Percentiles rank a stretch among this genome's conserved stretches.
Evolutionary conservation across 768 basidiomycete genomes (phyloP).

Genomic region (Lactarius trivialis): DNA sequence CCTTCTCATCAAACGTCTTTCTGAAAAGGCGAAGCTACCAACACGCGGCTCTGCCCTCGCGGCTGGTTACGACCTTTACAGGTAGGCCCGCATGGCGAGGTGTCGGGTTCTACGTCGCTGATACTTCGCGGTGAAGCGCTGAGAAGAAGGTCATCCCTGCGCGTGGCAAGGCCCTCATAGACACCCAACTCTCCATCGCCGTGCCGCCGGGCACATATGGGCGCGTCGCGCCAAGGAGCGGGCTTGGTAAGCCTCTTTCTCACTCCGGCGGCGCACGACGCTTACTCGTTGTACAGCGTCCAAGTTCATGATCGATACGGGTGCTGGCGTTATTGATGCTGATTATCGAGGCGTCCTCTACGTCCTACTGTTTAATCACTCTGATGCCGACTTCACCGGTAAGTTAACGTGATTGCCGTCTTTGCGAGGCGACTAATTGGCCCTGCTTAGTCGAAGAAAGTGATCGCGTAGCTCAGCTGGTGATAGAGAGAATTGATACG

Average conservation of each 20-base stretch:
- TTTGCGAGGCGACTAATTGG: not conserved
- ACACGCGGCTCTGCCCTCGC: slow-evolving; percentile 81
- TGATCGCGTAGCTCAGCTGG: slow-evolving; percentile 93
- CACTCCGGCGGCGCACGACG: not conserved
- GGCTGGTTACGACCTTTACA: slow-evolving; percentile 94
- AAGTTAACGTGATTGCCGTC: slow-evolving; percentile 5
- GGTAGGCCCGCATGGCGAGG: slow-evolving; percentile 41
- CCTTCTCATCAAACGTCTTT: slow-evolving; percentile 80
- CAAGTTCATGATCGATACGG: slow-evolving; percentile 97
- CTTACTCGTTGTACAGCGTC: slow-evolving; percentile 50
- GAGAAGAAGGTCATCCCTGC: slow-evolving; percentile 82
- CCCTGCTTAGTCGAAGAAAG: slow-evolving; percentile 69
- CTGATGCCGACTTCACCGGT: slow-evolving; percentile 87
- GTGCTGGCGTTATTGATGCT: slow-evolving; percentile 94
- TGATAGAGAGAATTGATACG: slow-evolving; percentile 84
- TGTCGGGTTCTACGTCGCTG: not conserved
- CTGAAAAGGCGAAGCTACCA: slow-evolving; percentile 74
- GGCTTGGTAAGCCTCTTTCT: slow-evolving; percentile 56
- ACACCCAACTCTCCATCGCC: slow-evolving; percentile 89
- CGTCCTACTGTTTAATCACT: slow-evolving; percentile 89
- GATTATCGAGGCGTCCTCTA: slow-evolving; percentile 92
- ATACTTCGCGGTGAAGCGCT: slow-evolving; percentile 44
- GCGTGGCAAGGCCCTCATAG: slow-evolving; percentile 83
- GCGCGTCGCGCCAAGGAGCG: slow-evolving; percentile 91
- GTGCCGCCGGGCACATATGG: slow-evolving; percentile 94